phyloP scores from a whole-genome alignment of 176 grass and related monocot species.

The Dendrocalamus sinicus region DNA sequence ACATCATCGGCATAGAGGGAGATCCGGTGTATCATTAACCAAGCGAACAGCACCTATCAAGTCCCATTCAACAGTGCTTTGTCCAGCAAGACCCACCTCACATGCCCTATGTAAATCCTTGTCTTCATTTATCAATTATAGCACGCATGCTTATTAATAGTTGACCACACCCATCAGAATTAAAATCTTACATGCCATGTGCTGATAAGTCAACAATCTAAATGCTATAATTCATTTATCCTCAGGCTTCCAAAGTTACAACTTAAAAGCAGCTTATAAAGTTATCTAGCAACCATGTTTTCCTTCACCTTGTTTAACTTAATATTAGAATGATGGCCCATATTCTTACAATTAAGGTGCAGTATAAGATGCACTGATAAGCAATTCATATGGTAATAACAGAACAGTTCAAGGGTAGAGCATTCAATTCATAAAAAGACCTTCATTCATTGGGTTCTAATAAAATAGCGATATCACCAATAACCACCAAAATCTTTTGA shows the following conservation, averaged over 20 bases:
- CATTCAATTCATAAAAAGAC: constrained; percentile 14
- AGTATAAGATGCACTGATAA: background rate
- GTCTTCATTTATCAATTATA: constrained; percentile 10
- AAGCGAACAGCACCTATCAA: background rate
- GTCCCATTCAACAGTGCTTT: constrained; percentile 1
- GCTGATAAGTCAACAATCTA: background rate
- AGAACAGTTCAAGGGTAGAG: background rate
- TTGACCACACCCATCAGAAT: background rate
- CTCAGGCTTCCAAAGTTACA: background rate
- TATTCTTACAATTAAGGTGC: background rate
- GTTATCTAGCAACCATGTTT: background rate
- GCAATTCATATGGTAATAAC: background rate
- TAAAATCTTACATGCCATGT: background rate
- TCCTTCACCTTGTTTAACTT: constrained; percentile 6
- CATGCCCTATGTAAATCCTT: constrained; percentile 3
- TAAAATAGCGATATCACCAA: background rate
- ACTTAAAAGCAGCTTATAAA: background rate
- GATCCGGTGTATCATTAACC: constrained; percentile 7
- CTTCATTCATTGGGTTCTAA: constrained; percentile 11
- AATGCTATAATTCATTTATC: background rate
- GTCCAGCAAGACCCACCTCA: constrained; percentile 20
- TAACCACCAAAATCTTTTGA: constrained; percentile 31
- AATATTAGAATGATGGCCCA: background rate
- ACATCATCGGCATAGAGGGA: too few species aligned
- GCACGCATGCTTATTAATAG: background rate